These are phyloP conservation scores for Suillus ampliporus DNA, from an alignment of 768 basidiomycete genomes.

Conservation along the genomic window DNA sequence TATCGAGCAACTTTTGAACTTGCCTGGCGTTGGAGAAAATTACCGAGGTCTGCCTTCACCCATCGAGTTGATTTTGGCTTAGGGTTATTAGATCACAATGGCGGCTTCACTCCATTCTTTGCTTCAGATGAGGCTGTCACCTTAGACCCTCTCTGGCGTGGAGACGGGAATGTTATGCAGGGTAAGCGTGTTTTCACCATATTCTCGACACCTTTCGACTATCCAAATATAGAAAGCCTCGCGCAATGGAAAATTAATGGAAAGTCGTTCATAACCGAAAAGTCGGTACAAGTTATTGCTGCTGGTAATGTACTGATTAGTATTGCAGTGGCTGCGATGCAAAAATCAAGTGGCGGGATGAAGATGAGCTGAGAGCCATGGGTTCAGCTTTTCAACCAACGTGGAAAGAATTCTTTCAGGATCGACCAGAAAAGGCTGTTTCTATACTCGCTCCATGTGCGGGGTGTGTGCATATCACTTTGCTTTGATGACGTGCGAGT, in stretches of 20 bases:
- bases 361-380: constrained; percentile 53
- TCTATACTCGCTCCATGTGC: constrained; percentile 46
- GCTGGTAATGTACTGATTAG: neutral
- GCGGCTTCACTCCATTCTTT: constrained; percentile 36
- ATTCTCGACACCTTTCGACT: neutral
- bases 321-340: constrained; percentile 55
- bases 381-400: constrained; percentile 49
- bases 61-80: too few relatives aligned
- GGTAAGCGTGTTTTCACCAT: constrained; percentile 37
- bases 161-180: constrained; percentile 40
- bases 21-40: constrained; percentile 81
- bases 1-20: constrained; percentile 58
- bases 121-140: constrained; percentile 52
- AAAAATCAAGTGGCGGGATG: constrained; percentile 55
- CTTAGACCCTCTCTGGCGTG: constrained; percentile 52
- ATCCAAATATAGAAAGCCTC: constrained; percentile 27
- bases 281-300: constrained; percentile 40
- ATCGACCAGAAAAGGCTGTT: constrained; percentile 62
- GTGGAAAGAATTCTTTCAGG: constrained; percentile 59
- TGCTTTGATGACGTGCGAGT: neutral
- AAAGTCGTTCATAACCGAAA: constrained; percentile 56
- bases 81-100: constrained; percentile 34
- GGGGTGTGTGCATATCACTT: constrained; percentile 39
- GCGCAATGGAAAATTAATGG: constrained; percentile 44
- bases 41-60: constrained; percentile 49